Evolutionary conservation across 2,329 filamentous ascomycete genomes (phyloP).

Genomic region (Myriosclerotinia curreyana): DNA sequence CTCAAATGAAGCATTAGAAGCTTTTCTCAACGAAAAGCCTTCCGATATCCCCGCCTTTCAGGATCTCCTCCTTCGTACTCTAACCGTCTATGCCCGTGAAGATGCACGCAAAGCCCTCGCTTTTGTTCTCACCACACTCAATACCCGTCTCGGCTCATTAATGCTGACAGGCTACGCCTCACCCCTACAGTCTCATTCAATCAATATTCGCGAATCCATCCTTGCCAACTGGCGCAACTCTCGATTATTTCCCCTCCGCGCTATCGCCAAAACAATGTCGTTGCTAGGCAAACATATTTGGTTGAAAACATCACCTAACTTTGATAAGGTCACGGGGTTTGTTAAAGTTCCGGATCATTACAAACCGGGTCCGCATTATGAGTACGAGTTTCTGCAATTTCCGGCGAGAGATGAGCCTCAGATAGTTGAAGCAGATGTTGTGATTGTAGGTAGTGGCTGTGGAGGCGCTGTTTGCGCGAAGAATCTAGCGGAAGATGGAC

Average conservation of each 20-base stretch:
- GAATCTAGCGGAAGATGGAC: conserved; percentile 72
- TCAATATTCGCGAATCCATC: conserved; percentile 58
- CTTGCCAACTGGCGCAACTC: conserved; percentile 61
- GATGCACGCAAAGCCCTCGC: conserved; percentile 34
- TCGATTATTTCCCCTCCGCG: conserved; percentile 52
- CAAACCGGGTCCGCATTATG: conserved; percentile 40
- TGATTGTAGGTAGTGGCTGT: conserved; percentile 84
- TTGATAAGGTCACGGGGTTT: conserved; percentile 56
- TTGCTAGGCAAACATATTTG: conserved; percentile 48
- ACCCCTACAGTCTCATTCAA: conserved; percentile 59
- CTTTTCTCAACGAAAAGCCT: conserved; percentile 53
- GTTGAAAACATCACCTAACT: conserved; percentile 51
- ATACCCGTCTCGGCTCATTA: conserved; percentile 60
- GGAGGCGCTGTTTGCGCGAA: conserved; percentile 81
- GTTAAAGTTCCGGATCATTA: conserved; percentile 49
- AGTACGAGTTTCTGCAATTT: conserved; percentile 39
- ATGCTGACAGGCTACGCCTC: conserved; percentile 65
- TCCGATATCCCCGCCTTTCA: conserved; percentile 53
- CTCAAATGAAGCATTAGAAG: conserved; percentile 46
- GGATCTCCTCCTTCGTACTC: conserved; percentile 46
- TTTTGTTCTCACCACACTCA: conserved; percentile 41
- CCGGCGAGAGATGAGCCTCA: conserved; percentile 44
- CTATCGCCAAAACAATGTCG: conserved; percentile 55
- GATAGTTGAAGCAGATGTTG: conserved; percentile 71
- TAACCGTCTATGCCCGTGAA: conserved; percentile 39